Conservation (phyloP, 1,284 basidiomycete genomes). For the Malassezia vespertilionis region DNA sequence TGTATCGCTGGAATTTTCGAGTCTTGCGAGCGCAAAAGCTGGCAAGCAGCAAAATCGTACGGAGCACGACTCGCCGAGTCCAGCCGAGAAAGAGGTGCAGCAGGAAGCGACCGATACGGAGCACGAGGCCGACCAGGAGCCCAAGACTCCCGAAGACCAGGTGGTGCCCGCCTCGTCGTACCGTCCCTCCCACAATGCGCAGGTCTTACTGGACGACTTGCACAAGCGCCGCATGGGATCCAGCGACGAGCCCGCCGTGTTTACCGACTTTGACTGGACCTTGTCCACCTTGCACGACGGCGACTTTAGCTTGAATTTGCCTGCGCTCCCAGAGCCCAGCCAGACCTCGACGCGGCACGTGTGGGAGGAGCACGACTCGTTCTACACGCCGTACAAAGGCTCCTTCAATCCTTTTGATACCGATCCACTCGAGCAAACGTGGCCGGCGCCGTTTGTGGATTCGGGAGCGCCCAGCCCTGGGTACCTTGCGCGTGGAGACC, state of each 20-base stretch:
- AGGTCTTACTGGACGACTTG: constrained; percentile 71
- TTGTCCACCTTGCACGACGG: constrained; percentile 35
- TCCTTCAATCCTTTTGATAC: constrained; percentile 44
- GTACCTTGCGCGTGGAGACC: background rate
- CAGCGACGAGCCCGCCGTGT: constrained; percentile 46
- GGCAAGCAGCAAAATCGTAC: no score
- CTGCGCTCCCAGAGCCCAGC: constrained; percentile 2
- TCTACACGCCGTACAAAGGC: constrained; percentile 31
- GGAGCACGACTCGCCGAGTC: background rate
- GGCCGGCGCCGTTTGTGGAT: background rate
- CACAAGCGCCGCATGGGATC: constrained; percentile 66
- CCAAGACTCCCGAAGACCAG: constrained; percentile 55
- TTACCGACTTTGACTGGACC: constrained; percentile 41
- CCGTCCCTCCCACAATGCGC: constrained; percentile 72
- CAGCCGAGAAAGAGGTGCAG: background rate
- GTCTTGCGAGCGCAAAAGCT: no score
- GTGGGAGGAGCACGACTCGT: constrained; percentile 19
- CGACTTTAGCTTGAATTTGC: constrained; percentile 41
- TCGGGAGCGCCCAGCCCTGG: constrained; percentile 15
- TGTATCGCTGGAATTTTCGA: no score
- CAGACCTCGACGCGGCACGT: constrained; percentile 13
- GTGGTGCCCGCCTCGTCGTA: constrained; percentile 52
- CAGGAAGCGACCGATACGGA: background rate
- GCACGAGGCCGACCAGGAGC: constrained; percentile 47
- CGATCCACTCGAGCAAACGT: constrained; percentile 20